Evolutionary conservation across 2,329 filamentous ascomycete genomes (phyloP), one percentile per base, ranked within the genome.

Genomic region (Clarireedia monteithiana): DNA sequence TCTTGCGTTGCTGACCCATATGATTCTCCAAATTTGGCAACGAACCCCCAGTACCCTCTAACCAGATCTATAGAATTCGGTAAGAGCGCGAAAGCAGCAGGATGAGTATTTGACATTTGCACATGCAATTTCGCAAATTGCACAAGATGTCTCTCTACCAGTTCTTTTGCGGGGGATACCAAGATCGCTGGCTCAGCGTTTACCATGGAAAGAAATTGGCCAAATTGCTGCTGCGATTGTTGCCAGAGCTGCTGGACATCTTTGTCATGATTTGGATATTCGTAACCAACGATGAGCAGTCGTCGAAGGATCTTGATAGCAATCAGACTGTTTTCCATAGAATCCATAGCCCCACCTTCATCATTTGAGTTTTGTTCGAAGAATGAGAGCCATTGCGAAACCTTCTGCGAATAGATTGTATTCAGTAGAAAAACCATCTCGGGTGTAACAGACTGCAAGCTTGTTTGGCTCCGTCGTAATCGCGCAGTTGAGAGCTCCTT

Each of bases 41-140:
- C 83, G 5, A 96, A 75, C 30, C 81, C 80, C 92, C 94, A 97
- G 70, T 97, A 97, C 15, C 87, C 85, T 62, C 82, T 83, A 2
- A 89, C 84, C 24, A 97, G 80, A 15, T 84, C 77, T 15, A 95
- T 74, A 2, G 89, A 91, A 65, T 89, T 85, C 2, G 91, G 89
- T 6, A 99, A 78, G 12, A 89, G 77, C 0, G 86, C 84, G 70
- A 96, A 97, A 54, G 90, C 88, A 3, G 88, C 85, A 1, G 91
- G 84, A 68, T 96, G 91, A 5, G 77, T 74, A 50, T 83, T 82
- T 1, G 89, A 84, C 85, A 97, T 92, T 55, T 90, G 85, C 40
- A 95, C 78, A 68, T 97, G 94, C 3, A 99, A 75, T 71, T 97
- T 99, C 3, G 91, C 85, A 50, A 97, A 85, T 67, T 97, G 91